phyloP scores from a whole-genome alignment of 345 rosid genomes.

The Raphanus sativus region DNA sequence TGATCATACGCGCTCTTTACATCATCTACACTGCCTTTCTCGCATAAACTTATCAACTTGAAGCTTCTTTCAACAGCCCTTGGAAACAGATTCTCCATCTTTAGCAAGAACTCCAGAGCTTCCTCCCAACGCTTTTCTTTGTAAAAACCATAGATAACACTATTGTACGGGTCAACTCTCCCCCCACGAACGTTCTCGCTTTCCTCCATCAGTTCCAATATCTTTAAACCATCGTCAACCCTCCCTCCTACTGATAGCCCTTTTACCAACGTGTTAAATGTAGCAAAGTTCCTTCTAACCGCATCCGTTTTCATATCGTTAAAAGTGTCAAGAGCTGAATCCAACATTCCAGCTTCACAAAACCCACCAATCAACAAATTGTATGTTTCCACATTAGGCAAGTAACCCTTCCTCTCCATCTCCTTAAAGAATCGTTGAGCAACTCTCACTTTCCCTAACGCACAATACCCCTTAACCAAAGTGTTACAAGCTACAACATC shows the following conservation, averaged over 20 bases:
- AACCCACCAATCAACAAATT: conserved; percentile 65
- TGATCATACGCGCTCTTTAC: conserved; percentile 53
- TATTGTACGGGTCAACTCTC: conserved; percentile 59
- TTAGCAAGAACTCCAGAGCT: conserved; percentile 57
- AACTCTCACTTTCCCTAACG: conserved; percentile 57
- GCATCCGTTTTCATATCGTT: conserved; percentile 80
- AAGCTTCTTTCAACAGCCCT: conserved; percentile 65
- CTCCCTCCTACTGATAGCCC: conserved; percentile 61
- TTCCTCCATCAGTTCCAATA: conserved; percentile 75
- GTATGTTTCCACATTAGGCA: conserved; percentile 71
- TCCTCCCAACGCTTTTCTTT: conserved; percentile 52
- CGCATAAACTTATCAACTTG: conserved; percentile 54
- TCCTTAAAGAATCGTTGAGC: conserved; percentile 57
- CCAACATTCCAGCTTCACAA: conserved; percentile 57
- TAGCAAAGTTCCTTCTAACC: conserved; percentile 59
- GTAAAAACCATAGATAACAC: conserved; percentile 68
- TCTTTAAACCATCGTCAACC: conserved; percentile 56
- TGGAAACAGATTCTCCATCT: conserved; percentile 69
- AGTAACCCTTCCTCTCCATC: conserved; percentile 82
- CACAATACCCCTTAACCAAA: conserved; percentile 67
- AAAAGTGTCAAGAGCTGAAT: conserved; percentile 62
- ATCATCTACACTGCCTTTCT: conserved; percentile 47
- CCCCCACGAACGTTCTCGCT: conserved; percentile 39
- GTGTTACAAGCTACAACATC: conserved; percentile 77
- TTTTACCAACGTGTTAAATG: conserved; percentile 56